Base-by-base conservation (phyloP, 148 eudicot species). In the Chenopodium suecicum region DNA sequence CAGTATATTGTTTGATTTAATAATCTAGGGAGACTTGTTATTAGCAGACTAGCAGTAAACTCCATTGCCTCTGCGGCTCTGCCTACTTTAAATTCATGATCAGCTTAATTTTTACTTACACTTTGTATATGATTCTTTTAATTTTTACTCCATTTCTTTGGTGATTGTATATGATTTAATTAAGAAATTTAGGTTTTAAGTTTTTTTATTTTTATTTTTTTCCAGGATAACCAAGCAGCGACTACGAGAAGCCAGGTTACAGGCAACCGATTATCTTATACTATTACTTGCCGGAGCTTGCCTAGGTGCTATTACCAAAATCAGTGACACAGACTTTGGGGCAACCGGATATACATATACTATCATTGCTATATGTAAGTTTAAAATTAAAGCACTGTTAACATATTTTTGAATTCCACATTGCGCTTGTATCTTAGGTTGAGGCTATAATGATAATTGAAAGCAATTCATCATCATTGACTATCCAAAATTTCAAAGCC, bases 281-380 rank as follows among this genome's bases (percentile, higher is more conserved):
- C 62, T 91, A 47, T 75, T 91, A 70, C 75, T 91, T 63, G 90
- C 93, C 54, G 93, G 93, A 76, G 90, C 91, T 47, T 91, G 89
- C 79, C 78, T 91, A 70, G 91, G 93, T 79, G 64, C 80, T 69
- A 86, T 91, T 29, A 76, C 89, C 58, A 86, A 88, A 81, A 84
- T 86, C 80, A 86, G 83, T 19, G 93, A 89, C 29, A 78, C 78
- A 9, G 82, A 81, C 79, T 91, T 88, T 60, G 93, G 93, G 17
- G 90, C 91, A 12, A 47, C 76, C 65, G 90, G 90, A 73, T 91
- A 88, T 72, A 63, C 85, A 67, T 91, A 86, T 75, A 88, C 90
- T 46, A 78, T 91, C 81, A 89, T 91, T 79, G 93, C 91, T 80
- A 82, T 85, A 5, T 91, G 93, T 91, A 83, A 91, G 93, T 85